Evolutionary conservation across 2,329 filamentous ascomycete species (phyloP).

Genomic region (Chaetomiaceae sp.): DNA sequence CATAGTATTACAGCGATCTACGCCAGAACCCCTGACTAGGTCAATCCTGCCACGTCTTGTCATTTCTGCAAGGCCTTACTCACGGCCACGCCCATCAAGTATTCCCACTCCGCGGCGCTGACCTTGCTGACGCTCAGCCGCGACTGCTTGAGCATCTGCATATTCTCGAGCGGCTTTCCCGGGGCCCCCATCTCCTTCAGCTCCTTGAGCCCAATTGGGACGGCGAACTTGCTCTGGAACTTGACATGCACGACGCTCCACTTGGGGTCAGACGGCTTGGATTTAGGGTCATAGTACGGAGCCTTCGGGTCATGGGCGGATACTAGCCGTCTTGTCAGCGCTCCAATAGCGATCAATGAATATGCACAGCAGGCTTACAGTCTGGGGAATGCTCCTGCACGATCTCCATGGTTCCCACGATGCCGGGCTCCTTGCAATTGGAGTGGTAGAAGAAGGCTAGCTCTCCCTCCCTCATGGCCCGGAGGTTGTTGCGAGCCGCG

Average conservation of each 20-base stretch:
- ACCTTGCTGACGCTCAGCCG: conserved; percentile 77
- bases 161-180: conserved; percentile 58
- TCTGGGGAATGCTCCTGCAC: conserved; percentile 80
- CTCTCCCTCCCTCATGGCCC: conserved; percentile 86
- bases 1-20: conserved; percentile 1
- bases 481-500: conserved; percentile 79
- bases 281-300: conserved; percentile 81
- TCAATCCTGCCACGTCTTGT: too few relatives aligned
- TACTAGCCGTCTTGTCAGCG: conserved; percentile 40
- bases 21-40: too few relatives aligned
- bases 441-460: conserved; percentile 97
- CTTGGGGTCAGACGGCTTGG: conserved; percentile 62
- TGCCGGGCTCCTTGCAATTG: conserved; percentile 83
- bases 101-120: conserved; percentile 59
- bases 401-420: conserved; percentile 85
- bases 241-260: conserved; percentile 90
- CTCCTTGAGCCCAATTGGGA: conserved; percentile 65
- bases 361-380: too few relatives aligned
- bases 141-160: conserved; percentile 81
- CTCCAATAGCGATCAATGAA: neutral
- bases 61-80: conserved; percentile 33
- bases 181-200: conserved; percentile 59
- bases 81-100: conserved; percentile 52
- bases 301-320: conserved; percentile 66
- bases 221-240: conserved; percentile 76